A percentile compares a stretch with the other conserved stretches of the same genome.
Conservation (phyloP, 331 rosid species). For the Quercus lobata region DNA sequence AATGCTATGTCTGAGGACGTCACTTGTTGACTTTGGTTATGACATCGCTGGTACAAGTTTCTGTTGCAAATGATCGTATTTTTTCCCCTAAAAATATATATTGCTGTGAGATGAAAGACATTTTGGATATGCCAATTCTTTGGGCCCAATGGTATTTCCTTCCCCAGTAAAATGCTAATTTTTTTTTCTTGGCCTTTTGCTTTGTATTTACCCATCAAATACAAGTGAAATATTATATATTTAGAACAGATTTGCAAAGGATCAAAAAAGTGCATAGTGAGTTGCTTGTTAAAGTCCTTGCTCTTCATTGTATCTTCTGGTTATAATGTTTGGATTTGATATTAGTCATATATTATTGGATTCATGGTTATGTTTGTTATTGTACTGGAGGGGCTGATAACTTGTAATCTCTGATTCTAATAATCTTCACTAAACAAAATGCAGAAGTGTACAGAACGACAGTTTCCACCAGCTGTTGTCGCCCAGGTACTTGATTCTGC, state of each 20-base stretch:
- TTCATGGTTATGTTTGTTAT: conserved; percentile 4
- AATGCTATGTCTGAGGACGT: not conserved
- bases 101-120: not conserved
- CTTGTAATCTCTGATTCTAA: conserved; percentile 12
- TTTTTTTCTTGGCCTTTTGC: not conserved
- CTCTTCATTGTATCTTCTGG: not conserved
- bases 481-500: conserved; percentile 87
- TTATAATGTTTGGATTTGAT: not conserved
- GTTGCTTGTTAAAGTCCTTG: not conserved
- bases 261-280: not conserved
- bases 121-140: not conserved
- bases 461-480: conserved; percentile 84
- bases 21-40: not conserved
- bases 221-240: not conserved
- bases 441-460: conserved; percentile 97
- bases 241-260: not conserved
- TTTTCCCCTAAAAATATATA: not conserved
- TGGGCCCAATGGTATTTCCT: not conserved
- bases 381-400: conserved; percentile 9
- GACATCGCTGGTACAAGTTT: not conserved
- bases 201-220: not conserved
- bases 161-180: not conserved
- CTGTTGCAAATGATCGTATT: not conserved
- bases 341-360: not conserved
- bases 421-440: conserved; percentile 24